Conservation (phyloP, 2,329 filamentous ascomycete genomes). For the Colletotrichum sp. region DNA sequence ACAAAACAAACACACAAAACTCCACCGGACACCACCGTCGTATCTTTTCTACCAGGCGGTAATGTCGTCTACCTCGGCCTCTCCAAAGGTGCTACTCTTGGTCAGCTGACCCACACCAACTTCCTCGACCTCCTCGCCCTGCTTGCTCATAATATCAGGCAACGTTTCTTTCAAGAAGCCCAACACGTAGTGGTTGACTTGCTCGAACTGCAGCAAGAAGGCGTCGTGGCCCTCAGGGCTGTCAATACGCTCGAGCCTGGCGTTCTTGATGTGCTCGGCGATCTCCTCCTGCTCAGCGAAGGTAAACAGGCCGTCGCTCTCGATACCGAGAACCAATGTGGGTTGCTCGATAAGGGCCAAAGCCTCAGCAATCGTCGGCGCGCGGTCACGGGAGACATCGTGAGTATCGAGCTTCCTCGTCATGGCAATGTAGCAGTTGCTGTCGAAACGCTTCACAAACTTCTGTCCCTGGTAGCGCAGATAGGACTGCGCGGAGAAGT, state of each 20-base stretch:
- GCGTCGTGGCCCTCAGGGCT: slow-evolving; percentile 96
- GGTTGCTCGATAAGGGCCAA: slow-evolving; percentile 86
- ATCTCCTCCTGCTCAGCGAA: slow-evolving; percentile 96
- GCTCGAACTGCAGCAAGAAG: slow-evolving; percentile 95
- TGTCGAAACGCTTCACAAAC: slow-evolving; percentile 96
- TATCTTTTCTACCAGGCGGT: slow-evolving; percentile 76
- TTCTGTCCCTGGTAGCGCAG: slow-evolving; percentile 95
- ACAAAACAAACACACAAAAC: not conserved
- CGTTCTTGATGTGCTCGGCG: slow-evolving; percentile 79
- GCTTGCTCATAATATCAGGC: slow-evolving; percentile 83
- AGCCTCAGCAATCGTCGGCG: slow-evolving; percentile 72
- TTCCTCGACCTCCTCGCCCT: slow-evolving; percentile 52
- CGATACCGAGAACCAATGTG: slow-evolving; percentile 88
- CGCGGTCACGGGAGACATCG: slow-evolving; percentile 83
- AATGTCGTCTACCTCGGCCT: slow-evolving; percentile 95
- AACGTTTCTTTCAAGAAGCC: slow-evolving; percentile 83
- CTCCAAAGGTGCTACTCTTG: slow-evolving; percentile 92
- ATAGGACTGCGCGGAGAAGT: slow-evolving; percentile 98
- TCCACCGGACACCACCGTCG: not conserved
- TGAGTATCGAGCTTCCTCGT: slow-evolving; percentile 98
- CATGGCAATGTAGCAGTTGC: slow-evolving; percentile 99
- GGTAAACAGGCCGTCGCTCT: slow-evolving; percentile 94
- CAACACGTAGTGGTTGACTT: slow-evolving; percentile 89
- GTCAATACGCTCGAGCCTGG: slow-evolving; percentile 84
- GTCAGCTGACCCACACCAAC: slow-evolving; percentile 67